Evolutionary conservation across 2,329 filamentous ascomycete genomes (phyloP).

Genomic region (Botrytis galanthina): DNA sequence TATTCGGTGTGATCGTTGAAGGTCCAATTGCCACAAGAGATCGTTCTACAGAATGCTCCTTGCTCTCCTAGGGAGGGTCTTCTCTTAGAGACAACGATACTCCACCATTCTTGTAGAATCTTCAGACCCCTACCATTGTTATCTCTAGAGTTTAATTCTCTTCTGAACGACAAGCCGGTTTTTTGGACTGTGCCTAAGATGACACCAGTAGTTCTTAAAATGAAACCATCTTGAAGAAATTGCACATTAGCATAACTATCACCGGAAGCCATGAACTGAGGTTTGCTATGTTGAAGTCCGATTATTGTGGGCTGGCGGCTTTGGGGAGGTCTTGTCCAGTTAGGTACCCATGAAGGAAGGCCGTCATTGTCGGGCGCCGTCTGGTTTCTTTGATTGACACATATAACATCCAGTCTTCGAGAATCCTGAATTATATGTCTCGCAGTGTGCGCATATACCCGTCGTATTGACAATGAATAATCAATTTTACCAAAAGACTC

Average conservation of each 20-base stretch:
- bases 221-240: constrained; percentile 27
- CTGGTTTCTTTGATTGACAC: constrained; percentile 33
- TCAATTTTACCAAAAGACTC: constrained; percentile 30
- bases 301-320: constrained; percentile 23
- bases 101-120: constrained; percentile 34
- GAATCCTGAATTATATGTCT: constrained; percentile 31
- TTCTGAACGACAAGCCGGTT: constrained; percentile 24
- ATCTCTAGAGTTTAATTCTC: constrained; percentile 22
- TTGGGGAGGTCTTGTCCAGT: constrained; percentile 30
- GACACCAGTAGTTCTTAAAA: constrained; percentile 27
- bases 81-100: constrained; percentile 24
- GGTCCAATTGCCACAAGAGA: constrained; percentile 33
- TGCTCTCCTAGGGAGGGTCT: constrained; percentile 22
- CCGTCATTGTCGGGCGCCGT: constrained; percentile 21
- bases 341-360: constrained; percentile 33
- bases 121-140: constrained; percentile 25
- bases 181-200: constrained; percentile 29
- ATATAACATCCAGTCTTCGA: constrained; percentile 32
- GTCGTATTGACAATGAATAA: constrained; percentile 28
- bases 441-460: constrained; percentile 31
- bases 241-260: constrained; percentile 21
- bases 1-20: constrained; percentile 25
- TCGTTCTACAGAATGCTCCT: constrained; percentile 26
- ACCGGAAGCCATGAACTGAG: constrained; percentile 29
- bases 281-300: constrained; percentile 30